A percentile compares a stretch with the other conserved stretches of the same genome.
Evolutionary conservation across 176 grass and related monocot genomes (phyloP).

Genomic region (Zoysia japonica): DNA sequence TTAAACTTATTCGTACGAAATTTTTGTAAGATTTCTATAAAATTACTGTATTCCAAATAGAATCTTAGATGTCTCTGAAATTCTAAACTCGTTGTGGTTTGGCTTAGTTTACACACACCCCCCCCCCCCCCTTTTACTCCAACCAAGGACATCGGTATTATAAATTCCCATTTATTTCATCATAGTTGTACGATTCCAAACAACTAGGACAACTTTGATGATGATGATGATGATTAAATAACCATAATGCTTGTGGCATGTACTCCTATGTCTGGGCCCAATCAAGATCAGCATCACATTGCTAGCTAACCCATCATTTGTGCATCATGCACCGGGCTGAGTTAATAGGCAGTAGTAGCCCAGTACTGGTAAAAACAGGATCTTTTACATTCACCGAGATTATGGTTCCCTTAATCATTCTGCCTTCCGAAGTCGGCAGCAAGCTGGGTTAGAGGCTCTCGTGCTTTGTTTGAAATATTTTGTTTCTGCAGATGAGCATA

Average conservation of each 20-base stretch:
- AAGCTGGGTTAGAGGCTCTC: neutral
- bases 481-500: constrained; percentile 28
- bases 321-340: constrained; percentile 38
- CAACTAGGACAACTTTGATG: constrained; percentile 47
- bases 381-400: neutral
- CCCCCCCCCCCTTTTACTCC: constrained; percentile 5
- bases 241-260: constrained; percentile 27
- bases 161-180: constrained; percentile 37
- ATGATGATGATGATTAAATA: constrained; percentile 22
- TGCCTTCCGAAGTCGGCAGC: neutral
- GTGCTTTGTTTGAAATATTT: neutral
- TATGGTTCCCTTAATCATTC: neutral
- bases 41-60: too few species aligned
- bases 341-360: neutral
- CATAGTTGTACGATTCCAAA: constrained; percentile 44
- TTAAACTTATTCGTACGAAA: too few species aligned
- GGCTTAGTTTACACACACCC: constrained; percentile 23
- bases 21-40: too few species aligned
- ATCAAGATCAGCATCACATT: constrained; percentile 36
- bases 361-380: too few species aligned
- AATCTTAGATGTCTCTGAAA: neutral
- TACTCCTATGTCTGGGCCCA: constrained; percentile 23
- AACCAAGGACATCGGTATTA: constrained; percentile 3
- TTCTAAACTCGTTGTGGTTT: neutral
- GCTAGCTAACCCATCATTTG: constrained; percentile 39